Evolutionary conservation across 345 rosid species (phyloP), one percentile per base, ranked within the genome.

Genomic region (Eucalyptus globulus): DNA sequence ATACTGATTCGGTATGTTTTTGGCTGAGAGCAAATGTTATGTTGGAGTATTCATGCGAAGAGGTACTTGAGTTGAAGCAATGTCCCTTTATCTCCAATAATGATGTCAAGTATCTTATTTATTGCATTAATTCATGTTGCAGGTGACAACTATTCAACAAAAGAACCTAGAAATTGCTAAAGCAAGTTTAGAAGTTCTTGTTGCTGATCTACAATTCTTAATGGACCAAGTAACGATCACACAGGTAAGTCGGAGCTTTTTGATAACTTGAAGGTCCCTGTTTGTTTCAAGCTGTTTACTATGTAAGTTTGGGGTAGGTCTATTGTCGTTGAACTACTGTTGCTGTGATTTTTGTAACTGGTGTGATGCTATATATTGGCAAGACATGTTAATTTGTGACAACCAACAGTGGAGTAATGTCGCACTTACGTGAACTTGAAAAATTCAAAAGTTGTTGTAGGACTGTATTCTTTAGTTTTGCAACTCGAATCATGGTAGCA

Each of bases 1-100:
- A 96, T 87, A 87, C 91, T 5, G 97, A 95, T 90, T 95, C 97
- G 2, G 97, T 97, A 34, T 97, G 99, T 93, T 92, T 98, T 89
- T 98, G 98, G 99, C 94, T 96, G 47, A 97, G 98, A 91, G 99
- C 99, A 89, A 98, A 98, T 92, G 99, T 98, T 91, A 98, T 95
- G 99, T 93, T 96, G 92, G 99, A 98, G 92, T 96, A 97, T 92
- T 96, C 99, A 88, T 93, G 94, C 49, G 97, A 94, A 89, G 99
- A 97, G 99, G 99, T 11, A 49, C 56, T 34, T 4, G 2, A 83
- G 83, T 34, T 22, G 86, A 31, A n/a, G 45, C 45, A 60, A 81
- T 43, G 56, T 58, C 37, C 26, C 17, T 88, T 56, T 51, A 19
- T 49, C 14, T 86, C 40, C 43, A 14, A 9, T 86, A 86, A 49